Percentiles rank a stretch among this genome's conserved stretches.
Conservation (phyloP, 306 rosid species). For the Carpinus viminea region DNA sequence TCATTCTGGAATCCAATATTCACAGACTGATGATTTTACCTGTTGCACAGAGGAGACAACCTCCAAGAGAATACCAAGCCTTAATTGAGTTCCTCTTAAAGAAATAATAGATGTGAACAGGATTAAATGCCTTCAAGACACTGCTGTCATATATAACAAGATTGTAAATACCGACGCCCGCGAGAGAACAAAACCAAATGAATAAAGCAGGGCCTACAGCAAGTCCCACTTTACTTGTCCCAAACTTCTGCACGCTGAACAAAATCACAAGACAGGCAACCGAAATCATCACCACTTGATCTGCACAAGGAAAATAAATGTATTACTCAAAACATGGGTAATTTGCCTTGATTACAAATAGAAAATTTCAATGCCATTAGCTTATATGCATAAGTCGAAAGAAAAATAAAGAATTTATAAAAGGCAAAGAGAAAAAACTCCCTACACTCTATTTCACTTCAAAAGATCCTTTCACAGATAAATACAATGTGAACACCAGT, state of each 20-base stretch:
- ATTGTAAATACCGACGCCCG: slow-evolving; percentile 81
- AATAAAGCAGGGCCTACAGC: slow-evolving; percentile 93
- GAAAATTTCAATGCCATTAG: slow-evolving; percentile 4
- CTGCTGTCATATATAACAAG: slow-evolving; percentile 69
- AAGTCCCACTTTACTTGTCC: slow-evolving; percentile 96
- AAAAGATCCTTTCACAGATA: not conserved
- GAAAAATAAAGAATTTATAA: not conserved
- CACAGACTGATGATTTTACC: slow-evolving; percentile 50
- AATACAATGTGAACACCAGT: not conserved
- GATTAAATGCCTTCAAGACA: slow-evolving; percentile 89
- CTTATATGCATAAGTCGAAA: not conserved
- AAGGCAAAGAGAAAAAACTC: not conserved
- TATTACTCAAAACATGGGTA: not conserved
- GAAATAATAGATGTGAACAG: slow-evolving; percentile 81
- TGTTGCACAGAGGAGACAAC: slow-evolving; percentile 95
- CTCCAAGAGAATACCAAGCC: slow-evolving; percentile 97
- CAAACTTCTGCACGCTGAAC: slow-evolving; percentile 94
- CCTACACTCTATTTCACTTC: not conserved
- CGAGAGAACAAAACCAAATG: slow-evolving; percentile 94
- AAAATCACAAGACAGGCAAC: slow-evolving; percentile 79
- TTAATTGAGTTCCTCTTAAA: slow-evolving; percentile 92
- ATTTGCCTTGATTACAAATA: not conserved
- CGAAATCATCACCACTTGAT: slow-evolving; percentile 84
- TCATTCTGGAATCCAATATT: slow-evolving; percentile 23
- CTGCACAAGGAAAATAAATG: slow-evolving; percentile 56